Conservation (phyloP, 2,329 filamentous ascomycete genomes). For the Sclerotiophoma versabilis region DNA sequence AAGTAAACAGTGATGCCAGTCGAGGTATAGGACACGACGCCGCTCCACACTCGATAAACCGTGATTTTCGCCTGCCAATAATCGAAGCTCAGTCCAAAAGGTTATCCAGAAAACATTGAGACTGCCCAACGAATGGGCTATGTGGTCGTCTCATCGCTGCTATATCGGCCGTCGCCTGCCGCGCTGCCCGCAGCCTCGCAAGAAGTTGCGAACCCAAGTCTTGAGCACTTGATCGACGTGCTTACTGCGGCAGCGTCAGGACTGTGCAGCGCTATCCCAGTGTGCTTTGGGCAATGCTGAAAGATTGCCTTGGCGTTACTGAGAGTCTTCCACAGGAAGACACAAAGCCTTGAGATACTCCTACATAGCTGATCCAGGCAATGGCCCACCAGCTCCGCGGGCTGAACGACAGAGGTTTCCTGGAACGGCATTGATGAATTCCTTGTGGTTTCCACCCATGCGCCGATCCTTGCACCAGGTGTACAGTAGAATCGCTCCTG, state of each 20-base stretch:
- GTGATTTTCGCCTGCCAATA: not conserved
- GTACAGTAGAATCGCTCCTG: not conserved
- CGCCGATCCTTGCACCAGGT: not conserved
- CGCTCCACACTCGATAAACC: conserved; percentile 2
- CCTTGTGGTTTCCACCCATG: not conserved
- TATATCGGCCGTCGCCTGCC: not conserved
- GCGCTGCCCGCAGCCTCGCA: not conserved
- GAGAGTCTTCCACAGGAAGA: not conserved
- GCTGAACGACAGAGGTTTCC: not conserved
- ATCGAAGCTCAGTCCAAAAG: not conserved
- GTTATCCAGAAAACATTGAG: not conserved
- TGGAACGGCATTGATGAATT: too few species aligned
- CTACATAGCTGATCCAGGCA: not conserved
- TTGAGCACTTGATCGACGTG: not conserved
- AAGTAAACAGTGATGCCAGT: conserved; percentile 18
- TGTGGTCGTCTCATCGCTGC: not conserved
- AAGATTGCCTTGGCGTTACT: not conserved
- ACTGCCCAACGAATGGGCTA: not conserved
- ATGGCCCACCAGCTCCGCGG: not conserved
- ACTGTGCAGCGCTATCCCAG: not conserved
- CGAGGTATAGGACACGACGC: not conserved
- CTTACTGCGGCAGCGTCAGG: not conserved
- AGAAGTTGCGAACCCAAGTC: not conserved
- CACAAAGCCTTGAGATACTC: not conserved
- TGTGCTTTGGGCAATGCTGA: not conserved